Percentiles rank a stretch among this genome's conserved stretches.
Evolutionary conservation across 176 grass and related monocot species (phyloP).

Genomic region (Lolium rigidum): DNA sequence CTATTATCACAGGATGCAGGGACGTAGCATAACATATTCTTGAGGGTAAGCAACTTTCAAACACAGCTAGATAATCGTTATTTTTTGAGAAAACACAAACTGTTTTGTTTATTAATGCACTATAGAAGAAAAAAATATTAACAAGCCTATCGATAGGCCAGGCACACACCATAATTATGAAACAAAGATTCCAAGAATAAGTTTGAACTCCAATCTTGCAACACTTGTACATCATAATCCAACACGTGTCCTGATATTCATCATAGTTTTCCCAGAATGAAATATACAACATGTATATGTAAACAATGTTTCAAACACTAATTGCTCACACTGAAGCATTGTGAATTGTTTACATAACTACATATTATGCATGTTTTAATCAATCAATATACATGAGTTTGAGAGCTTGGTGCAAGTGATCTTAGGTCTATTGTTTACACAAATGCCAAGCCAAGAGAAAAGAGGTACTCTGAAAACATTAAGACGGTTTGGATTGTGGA

Average conservation of each 20-base stretch:
- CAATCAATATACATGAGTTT: not conserved
- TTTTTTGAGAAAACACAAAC: not conserved
- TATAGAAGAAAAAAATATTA: not conserved
- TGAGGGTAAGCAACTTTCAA: not conserved
- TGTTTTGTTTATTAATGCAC: not conserved
- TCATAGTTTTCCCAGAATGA: not conserved
- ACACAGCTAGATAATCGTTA: not conserved
- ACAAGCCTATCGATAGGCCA: conserved; percentile 9
- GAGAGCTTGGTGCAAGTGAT: not conserved
- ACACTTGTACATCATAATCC: conserved; percentile 7
- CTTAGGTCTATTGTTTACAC: not conserved
- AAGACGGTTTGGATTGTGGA: not conserved
- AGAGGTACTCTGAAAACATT: not conserved
- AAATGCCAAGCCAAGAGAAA: conserved; percentile 23
- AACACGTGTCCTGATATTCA: not conserved
- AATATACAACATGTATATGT: not conserved
- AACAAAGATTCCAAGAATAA: not conserved
- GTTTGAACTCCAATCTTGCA: not conserved
- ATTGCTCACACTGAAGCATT: not conserved
- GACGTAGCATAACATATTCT: conserved; percentile 7
- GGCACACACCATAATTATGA: not conserved
- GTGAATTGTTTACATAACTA: not conserved
- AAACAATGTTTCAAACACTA: not conserved
- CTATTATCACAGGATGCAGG: conserved; percentile 12
- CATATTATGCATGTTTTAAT: not conserved